Evolutionary conservation across 1,284 basidiomycete species (phyloP).

Genomic region (Laetiporus sulphureus): DNA sequence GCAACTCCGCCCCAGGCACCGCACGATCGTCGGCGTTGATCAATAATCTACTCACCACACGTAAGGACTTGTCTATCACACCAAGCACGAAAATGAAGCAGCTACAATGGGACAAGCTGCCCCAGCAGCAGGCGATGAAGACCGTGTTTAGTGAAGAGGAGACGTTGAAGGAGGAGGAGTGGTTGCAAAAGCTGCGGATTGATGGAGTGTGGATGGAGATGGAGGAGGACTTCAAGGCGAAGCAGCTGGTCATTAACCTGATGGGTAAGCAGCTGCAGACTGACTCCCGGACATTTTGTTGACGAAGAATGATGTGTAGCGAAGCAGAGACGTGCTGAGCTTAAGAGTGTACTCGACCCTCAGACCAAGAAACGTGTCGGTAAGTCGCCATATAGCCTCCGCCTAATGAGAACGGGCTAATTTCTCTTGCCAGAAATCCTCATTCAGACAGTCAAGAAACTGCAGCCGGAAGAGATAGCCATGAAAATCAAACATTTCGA

Average conservation of each 20-base stretch:
- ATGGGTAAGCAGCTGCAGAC: constrained; percentile 44
- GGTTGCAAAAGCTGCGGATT: constrained; percentile 71
- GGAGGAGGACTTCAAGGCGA: constrained; percentile 98
- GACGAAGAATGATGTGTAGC: constrained; percentile 32
- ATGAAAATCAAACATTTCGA: constrained; percentile 82
- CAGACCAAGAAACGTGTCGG: constrained; percentile 89
- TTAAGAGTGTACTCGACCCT: constrained; percentile 86
- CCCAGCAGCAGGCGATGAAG: constrained; percentile 75
- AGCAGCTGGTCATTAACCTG: constrained; percentile 83
- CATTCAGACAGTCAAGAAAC: constrained; percentile 78
- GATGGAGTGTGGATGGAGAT: constrained; percentile 94
- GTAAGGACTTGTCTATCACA: constrained; percentile 84
- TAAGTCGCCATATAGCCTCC: constrained; percentile 32
- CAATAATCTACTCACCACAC: constrained; percentile 46
- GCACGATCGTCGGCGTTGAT: constrained; percentile 54
- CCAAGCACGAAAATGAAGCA: constrained; percentile 95
- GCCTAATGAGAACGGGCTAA: too few relatives aligned
- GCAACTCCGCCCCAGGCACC: constrained; percentile 44
- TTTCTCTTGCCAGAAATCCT: constrained; percentile 64
- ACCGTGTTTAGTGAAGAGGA: constrained; percentile 81
- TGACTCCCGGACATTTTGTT: background rate
- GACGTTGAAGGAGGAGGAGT: constrained; percentile 64
- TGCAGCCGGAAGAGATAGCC: constrained; percentile 80
- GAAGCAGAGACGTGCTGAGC: constrained; percentile 76
- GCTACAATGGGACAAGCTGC: constrained; percentile 97